phyloP scores from a whole-genome alignment of 2,329 filamentous ascomycete genomes.

The Graphilbum ipis-grandicollis region DNA sequence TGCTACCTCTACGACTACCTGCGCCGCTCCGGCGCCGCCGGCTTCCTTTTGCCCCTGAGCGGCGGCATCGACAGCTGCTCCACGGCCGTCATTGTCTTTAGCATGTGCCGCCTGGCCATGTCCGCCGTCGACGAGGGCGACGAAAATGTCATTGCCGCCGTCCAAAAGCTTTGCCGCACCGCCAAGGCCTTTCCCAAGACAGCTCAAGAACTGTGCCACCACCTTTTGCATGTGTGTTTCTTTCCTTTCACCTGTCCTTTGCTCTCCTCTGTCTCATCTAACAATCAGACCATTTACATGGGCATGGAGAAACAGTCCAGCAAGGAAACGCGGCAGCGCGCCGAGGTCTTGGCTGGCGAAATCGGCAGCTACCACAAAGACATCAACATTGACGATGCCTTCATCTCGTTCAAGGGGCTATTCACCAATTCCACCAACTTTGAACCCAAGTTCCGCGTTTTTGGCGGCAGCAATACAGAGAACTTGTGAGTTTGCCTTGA shows the following conservation, averaged over 20 bases:
- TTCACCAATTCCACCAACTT: constrained; percentile 42
- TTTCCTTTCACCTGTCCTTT: background rate
- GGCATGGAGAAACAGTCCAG: constrained; percentile 51
- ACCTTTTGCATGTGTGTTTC: constrained; percentile 11
- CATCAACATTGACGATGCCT: constrained; percentile 54
- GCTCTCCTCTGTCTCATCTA: background rate
- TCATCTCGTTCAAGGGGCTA: constrained; percentile 40
- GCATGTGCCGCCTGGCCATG: constrained; percentile 39
- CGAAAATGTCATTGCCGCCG: constrained; percentile 18
- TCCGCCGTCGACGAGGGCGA: constrained; percentile 28
- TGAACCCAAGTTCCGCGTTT: constrained; percentile 34
- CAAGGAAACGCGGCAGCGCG: constrained; percentile 47
- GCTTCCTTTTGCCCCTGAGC: constrained; percentile 37
- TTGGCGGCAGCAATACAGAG: constrained; percentile 43
- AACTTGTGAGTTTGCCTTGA: constrained; percentile 24
- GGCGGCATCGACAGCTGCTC: constrained; percentile 43
- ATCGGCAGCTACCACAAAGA: constrained; percentile 61
- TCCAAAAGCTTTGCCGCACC: constrained; percentile 18
- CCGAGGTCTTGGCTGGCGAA: constrained; percentile 37
- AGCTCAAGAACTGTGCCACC: constrained; percentile 39
- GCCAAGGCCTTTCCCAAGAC: constrained; percentile 27
- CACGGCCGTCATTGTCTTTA: constrained; percentile 22
- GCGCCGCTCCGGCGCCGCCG: constrained; percentile 26
- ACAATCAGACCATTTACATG: constrained; percentile 43
- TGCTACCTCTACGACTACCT: constrained; percentile 47